Conservation (phyloP, 2,329 filamentous ascomycete species). For the Neonectria ditissima region DNA sequence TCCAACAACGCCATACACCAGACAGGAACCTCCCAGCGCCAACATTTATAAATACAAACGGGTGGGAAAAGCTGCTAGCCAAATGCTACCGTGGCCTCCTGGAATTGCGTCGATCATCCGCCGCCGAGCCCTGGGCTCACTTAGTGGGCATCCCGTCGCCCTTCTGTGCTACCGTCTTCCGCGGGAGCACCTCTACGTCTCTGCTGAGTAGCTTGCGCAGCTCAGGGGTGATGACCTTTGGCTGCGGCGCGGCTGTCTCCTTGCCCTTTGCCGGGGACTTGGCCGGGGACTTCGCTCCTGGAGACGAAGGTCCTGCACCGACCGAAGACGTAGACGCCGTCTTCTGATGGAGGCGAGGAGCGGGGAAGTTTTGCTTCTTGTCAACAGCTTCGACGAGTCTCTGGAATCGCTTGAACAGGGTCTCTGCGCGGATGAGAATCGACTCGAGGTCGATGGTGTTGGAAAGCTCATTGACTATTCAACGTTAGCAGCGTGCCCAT, state of each 20-base stretch:
- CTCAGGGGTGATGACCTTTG: constrained; percentile 68
- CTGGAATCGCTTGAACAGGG: constrained; percentile 88
- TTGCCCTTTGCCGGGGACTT: constrained; percentile 50
- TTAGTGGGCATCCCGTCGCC: constrained; percentile 52
- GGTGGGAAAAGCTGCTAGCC: neutral
- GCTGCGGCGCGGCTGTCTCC: constrained; percentile 49
- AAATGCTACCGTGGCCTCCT: neutral
- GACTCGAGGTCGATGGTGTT: constrained; percentile 91
- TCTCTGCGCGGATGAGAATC: constrained; percentile 88
- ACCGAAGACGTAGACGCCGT: constrained; percentile 34
- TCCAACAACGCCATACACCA: constrained; percentile 36
- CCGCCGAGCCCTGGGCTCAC: constrained; percentile 23
- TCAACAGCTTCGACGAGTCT: constrained; percentile 91
- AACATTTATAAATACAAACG: constrained; percentile 31
- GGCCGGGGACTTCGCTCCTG: constrained; percentile 23
- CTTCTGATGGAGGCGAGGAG: constrained; percentile 50
- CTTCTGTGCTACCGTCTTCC: constrained; percentile 50
- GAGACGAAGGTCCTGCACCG: constrained; percentile 15
- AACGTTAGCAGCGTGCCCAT: constrained; percentile 30
- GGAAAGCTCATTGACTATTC: constrained; percentile 89
- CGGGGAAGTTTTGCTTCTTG: constrained; percentile 87
- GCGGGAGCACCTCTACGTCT: constrained; percentile 58
- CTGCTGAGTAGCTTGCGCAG: constrained; percentile 65
- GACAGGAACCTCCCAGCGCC: constrained; percentile 14
- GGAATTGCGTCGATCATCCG: neutral